These are phyloP conservation scores for Leersia perrieri DNA, from an alignment of 176 grass and related monocot genomes.

Conservation along the genomic window DNA sequence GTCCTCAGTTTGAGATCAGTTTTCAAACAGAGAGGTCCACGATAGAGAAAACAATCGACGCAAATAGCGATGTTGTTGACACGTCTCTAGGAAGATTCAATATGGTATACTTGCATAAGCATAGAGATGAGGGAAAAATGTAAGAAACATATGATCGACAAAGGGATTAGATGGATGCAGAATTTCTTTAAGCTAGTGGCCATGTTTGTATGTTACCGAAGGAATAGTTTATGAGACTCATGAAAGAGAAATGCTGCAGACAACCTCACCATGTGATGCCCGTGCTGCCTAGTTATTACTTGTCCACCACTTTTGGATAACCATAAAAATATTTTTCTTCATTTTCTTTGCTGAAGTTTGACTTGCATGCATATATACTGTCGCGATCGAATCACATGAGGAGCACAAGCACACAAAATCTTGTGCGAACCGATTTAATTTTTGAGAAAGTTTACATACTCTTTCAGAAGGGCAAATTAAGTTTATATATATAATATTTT, in stretches of 20 bases:
- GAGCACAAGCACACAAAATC: conserved; percentile 1
- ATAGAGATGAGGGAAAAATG: neutral
- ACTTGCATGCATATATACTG: neutral
- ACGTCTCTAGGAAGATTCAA: conserved; percentile 3
- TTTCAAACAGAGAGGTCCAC: conserved; percentile 23
- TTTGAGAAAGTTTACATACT: neutral
- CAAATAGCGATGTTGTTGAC: conserved; percentile 1
- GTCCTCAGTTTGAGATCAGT: conserved; percentile 16
- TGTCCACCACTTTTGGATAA: neutral
- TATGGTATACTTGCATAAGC: neutral
- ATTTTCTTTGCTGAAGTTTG: neutral
- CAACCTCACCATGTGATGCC: conserved; percentile 25
- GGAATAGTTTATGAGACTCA: neutral
- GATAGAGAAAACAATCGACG: neutral
- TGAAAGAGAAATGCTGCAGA: neutral
- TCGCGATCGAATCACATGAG: neutral
- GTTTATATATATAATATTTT: neutral
- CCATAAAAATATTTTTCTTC: neutral
- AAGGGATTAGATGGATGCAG: conserved; percentile 27
- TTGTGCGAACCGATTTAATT: neutral
- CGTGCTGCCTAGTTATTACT: neutral
- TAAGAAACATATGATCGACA: neutral
- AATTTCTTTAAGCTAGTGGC: conserved; percentile 7
- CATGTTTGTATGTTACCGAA: conserved; percentile 51
- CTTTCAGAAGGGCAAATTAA: neutral